A percentile compares a stretch with the other conserved stretches of the same genome.
Evolutionary conservation across 768 basidiomycete species (phyloP).

Genomic region (Agrocybe chaxingu): DNA sequence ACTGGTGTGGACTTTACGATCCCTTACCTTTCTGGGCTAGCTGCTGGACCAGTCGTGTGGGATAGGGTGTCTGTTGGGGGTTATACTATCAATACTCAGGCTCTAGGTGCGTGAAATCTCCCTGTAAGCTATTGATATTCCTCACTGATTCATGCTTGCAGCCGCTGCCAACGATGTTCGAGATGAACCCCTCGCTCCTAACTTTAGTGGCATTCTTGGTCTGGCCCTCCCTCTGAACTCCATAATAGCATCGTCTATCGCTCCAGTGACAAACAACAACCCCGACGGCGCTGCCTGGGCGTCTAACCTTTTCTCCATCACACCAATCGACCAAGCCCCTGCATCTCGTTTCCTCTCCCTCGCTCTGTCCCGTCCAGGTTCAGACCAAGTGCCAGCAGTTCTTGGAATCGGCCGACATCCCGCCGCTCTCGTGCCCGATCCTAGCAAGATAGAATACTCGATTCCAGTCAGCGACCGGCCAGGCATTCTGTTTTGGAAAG

Average conservation of each 20-base stretch:
- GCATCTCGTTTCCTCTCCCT: slow-evolving; percentile 64
- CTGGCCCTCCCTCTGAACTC: slow-evolving; percentile 74
- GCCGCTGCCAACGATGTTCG: slow-evolving; percentile 56
- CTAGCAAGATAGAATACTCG: slow-evolving; percentile 48
- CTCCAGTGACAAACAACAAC: slow-evolving; percentile 42
- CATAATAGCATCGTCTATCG: slow-evolving; percentile 52
- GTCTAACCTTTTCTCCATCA: slow-evolving; percentile 71
- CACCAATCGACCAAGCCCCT: slow-evolving; percentile 50
- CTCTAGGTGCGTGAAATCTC: slow-evolving; percentile 48
- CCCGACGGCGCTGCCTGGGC: slow-evolving; percentile 67
- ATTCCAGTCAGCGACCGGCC: slow-evolving; percentile 34
- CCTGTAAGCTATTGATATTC: not conserved
- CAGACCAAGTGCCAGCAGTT: slow-evolving; percentile 47
- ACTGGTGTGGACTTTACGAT: slow-evolving; percentile 48
- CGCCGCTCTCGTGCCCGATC: slow-evolving; percentile 44
- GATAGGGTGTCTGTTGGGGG: slow-evolving; percentile 61
- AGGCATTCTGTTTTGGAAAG: slow-evolving; percentile 64
- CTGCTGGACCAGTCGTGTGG: slow-evolving; percentile 66
- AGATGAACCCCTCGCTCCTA: slow-evolving; percentile 52
- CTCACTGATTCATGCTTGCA: slow-evolving; percentile 19
- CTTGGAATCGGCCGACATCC: slow-evolving; percentile 75
- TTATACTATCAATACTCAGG: slow-evolving; percentile 63
- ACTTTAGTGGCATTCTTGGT: slow-evolving; percentile 69
- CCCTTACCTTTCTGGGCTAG: slow-evolving; percentile 56
- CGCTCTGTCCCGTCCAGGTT: slow-evolving; percentile 67